These are phyloP conservation scores for Neonectria neomacrospora DNA, from an alignment of 2,329 filamentous ascomycete species.

Conservation along the genomic window DNA sequence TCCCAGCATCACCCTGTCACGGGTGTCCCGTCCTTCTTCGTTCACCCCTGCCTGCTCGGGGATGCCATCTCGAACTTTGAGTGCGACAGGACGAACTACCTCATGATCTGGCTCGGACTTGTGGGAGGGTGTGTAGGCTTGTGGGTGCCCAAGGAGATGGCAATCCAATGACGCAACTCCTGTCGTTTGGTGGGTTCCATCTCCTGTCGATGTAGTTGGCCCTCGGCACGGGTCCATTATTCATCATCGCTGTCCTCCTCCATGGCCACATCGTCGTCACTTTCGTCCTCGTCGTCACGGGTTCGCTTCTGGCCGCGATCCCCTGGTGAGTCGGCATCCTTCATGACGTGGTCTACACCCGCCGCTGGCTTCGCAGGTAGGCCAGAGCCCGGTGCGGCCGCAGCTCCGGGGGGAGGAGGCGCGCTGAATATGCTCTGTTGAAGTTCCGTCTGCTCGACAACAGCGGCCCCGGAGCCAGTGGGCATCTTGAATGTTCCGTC, in stretches of 20 bases:
- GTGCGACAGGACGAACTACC: slow-evolving; percentile 74
- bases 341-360: slow-evolving; percentile 59
- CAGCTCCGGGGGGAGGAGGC: slow-evolving; percentile 64
- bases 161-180: slow-evolving; percentile 48
- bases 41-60: slow-evolving; percentile 91
- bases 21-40: slow-evolving; percentile 83
- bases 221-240: slow-evolving; percentile 47
- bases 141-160: slow-evolving; percentile 78
- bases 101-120: slow-evolving; percentile 90
- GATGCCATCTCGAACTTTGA: slow-evolving; percentile 78
- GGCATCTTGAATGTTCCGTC: slow-evolving; percentile 89
- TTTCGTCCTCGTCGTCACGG: slow-evolving; percentile 73
- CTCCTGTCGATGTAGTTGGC: slow-evolving; percentile 34
- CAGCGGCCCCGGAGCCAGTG: slow-evolving; percentile 60
- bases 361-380: slow-evolving; percentile 62
- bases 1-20: slow-evolving; percentile 83
- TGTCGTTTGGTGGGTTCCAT: slow-evolving; percentile 22
- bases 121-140: slow-evolving; percentile 84
- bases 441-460: slow-evolving; percentile 75
- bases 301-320: slow-evolving; percentile 75
- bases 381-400: slow-evolving; percentile 54
- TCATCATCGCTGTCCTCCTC: slow-evolving; percentile 81
- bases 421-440: slow-evolving; percentile 85
- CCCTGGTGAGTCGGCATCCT: slow-evolving; percentile 64
- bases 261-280: slow-evolving; percentile 75